These are phyloP conservation scores for Lactifluus echinatus DNA, from an alignment of 768 basidiomycete species.

Conservation along the genomic window DNA sequence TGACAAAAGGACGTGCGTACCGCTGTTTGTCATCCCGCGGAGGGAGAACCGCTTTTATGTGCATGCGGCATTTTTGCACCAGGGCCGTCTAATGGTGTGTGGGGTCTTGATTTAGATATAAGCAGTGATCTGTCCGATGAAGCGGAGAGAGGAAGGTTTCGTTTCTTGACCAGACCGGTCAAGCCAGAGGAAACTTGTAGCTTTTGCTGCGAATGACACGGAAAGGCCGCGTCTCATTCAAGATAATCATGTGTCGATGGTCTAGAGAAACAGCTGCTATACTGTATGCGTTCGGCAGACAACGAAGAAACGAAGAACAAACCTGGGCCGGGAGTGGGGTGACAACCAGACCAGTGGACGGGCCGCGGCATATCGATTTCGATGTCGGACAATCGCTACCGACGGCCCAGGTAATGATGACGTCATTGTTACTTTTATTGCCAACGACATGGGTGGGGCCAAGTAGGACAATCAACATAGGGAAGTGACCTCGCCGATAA, in stretches of 20 bases:
- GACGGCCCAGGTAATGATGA: no score
- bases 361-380: no score
- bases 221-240: not conserved
- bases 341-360: no score
- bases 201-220: conserved; percentile 10
- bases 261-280: not conserved
- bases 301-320: not conserved
- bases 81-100: not conserved
- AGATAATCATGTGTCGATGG: not conserved
- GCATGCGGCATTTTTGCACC: no score
- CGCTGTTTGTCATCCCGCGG: conserved; percentile 13
- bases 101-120: not conserved
- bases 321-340: no score
- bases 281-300: not conserved
- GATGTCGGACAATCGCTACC: no score
- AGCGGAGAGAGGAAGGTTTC: not conserved
- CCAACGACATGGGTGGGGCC: no score
- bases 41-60: not conserved
- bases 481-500: no score
- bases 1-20: not conserved
- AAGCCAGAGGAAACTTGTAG: not conserved
- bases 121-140: not conserved
- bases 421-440: no score
- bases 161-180: not conserved
- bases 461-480: no score